Conservation (phyloP, 345 rosid species). For the Camelina sativa region DNA sequence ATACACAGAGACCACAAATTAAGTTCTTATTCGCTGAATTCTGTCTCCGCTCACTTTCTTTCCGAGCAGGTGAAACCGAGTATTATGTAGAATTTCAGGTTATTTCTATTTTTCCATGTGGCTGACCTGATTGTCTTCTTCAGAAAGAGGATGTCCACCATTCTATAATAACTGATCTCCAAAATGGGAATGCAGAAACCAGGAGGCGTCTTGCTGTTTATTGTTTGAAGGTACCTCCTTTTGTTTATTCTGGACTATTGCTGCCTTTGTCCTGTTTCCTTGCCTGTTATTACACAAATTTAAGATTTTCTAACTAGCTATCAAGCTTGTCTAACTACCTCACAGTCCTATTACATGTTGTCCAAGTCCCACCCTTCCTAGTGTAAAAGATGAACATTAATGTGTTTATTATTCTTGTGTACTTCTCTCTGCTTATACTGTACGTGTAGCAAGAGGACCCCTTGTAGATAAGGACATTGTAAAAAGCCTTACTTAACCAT, state of each 20-base stretch:
- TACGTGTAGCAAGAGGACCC: constrained; percentile 17
- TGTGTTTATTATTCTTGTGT: constrained; percentile 3
- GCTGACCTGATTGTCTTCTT: constrained; percentile 34
- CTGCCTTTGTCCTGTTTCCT: constrained; percentile 16
- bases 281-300: constrained; percentile 21
- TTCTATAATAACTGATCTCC: constrained; percentile 98
- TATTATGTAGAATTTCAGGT: constrained; percentile 5
- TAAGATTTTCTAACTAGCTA: constrained; percentile 14
- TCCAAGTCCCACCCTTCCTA: constrained; percentile 18
- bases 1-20: constrained; percentile 90
- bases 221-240: constrained; percentile 78
- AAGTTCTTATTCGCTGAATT: constrained; percentile 94
- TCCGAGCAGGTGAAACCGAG: constrained; percentile 78
- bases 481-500: too few species aligned
- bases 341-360: constrained; percentile 28
- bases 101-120: constrained; percentile 14
- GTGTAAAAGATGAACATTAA: constrained; percentile 13
- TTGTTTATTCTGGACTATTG: constrained; percentile 22
- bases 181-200: constrained; percentile 97
- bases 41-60: constrained; percentile 97
- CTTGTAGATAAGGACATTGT: constrained; percentile 1
- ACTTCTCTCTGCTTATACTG: constrained; percentile 1
- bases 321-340: constrained; percentile 24
- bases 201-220: constrained; percentile 99
- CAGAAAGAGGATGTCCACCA: constrained; percentile 99